Evolutionary conservation across 2,329 filamentous ascomycete species (phyloP).

Genomic region (Phaeosphaeriaceae sp.): DNA sequence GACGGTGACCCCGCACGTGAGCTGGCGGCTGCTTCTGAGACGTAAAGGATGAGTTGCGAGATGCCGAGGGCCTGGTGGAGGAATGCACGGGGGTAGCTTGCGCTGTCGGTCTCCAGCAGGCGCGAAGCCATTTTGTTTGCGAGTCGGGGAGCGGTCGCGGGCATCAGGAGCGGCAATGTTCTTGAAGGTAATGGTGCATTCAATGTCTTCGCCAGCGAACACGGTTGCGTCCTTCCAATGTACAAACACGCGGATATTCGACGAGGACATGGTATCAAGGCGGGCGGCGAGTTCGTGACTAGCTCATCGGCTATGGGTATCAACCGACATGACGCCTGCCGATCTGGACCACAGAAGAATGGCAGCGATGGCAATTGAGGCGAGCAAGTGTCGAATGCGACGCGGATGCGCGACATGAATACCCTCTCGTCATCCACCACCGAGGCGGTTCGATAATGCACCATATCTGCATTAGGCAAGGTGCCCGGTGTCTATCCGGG

Average conservation of each 20-base stretch:
- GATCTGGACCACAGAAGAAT: slow-evolving; percentile 7
- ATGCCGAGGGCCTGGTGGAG: slow-evolving; percentile 43
- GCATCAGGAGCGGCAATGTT: slow-evolving; percentile 69
- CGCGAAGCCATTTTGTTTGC: slow-evolving; percentile 46
- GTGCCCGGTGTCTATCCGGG: neutral
- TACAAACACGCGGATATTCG: slow-evolving; percentile 92
- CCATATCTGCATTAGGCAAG: neutral
- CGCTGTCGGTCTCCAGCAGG: slow-evolving; percentile 46
- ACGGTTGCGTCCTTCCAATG: slow-evolving; percentile 93
- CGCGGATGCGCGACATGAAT: slow-evolving; percentile 3
- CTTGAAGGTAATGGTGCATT: slow-evolving; percentile 95
- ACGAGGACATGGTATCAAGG: slow-evolving; percentile 41
- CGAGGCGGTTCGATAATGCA: neutral
- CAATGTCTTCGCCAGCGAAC: slow-evolving; percentile 94
- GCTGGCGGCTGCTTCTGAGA: slow-evolving; percentile 38
- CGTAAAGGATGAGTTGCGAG: slow-evolving; percentile 44
- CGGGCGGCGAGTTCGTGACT: slow-evolving; percentile 34
- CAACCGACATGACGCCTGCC: slow-evolving; percentile 37
- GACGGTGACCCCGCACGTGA: slow-evolving; percentile 65
- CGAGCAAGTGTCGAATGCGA: slow-evolving; percentile 1
- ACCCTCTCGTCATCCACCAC: slow-evolving; percentile 1
- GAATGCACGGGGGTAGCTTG: slow-evolving; percentile 47
- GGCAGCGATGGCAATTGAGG: slow-evolving; percentile 9
- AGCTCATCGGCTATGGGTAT: slow-evolving; percentile 40
- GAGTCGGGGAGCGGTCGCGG: slow-evolving; percentile 37